phyloP scores from a whole-genome alignment of 768 basidiomycete species.

The Dendrothele bispora region DNA sequence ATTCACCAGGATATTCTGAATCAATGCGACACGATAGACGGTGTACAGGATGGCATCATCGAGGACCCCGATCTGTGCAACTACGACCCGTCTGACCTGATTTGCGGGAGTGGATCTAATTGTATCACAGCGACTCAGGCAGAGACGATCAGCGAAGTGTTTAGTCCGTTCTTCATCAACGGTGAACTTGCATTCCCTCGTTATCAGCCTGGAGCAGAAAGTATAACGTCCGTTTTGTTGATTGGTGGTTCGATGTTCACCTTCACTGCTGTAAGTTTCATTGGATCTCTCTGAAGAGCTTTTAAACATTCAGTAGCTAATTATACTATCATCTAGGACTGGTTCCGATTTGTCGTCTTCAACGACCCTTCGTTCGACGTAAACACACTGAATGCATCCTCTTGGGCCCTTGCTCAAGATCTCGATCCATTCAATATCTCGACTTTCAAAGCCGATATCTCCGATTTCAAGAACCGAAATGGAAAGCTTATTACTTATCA shows the following conservation, averaged over 20 bases:
- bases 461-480: slow-evolving; percentile 14
- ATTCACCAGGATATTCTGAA: slow-evolving; percentile 19
- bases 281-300: not conserved
- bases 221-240: not conserved
- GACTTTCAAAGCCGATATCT: slow-evolving; percentile 15
- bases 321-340: slow-evolving; percentile 2
- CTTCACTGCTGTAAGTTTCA: not conserved
- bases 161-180: slow-evolving; percentile 12
- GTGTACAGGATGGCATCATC: slow-evolving; percentile 20
- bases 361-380: slow-evolving; percentile 1
- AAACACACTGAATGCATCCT: slow-evolving; percentile 4
- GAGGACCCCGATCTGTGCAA: slow-evolving; percentile 21
- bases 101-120: slow-evolving; percentile 6
- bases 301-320: not conserved
- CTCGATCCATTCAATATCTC: slow-evolving; percentile 8
- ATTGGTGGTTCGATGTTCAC: slow-evolving; percentile 1
- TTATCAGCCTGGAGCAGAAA: slow-evolving; percentile 17
- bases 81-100: slow-evolving; percentile 14
- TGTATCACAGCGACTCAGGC: slow-evolving; percentile 21
- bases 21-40: slow-evolving; percentile 10
- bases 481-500: slow-evolving; percentile 23
- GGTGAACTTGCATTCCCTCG: slow-evolving; percentile 15
- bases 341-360: slow-evolving; percentile 1
- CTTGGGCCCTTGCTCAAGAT: not conserved
- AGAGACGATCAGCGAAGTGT: slow-evolving; percentile 13